A percentile compares a stretch with the other conserved stretches of the same genome.
These are phyloP conservation scores for Rhynchosporium graminicola DNA, from an alignment of 2,329 filamentous ascomycete genomes.

Conservation along the genomic window DNA sequence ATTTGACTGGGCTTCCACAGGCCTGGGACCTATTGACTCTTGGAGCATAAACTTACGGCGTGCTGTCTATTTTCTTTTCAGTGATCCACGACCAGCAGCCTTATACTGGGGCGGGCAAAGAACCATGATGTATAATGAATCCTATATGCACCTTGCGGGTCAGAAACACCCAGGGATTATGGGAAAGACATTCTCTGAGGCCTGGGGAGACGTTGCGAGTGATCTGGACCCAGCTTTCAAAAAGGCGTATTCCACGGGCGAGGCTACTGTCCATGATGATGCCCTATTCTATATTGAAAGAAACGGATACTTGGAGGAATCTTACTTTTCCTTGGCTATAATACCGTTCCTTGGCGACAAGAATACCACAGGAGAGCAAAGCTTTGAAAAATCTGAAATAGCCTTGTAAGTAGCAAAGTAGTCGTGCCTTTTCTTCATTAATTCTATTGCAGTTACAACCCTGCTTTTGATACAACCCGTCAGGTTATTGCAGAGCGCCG, in stretches of 20 bases:
- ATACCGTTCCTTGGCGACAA: conserved; percentile 29
- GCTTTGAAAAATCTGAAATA: conserved; percentile 6
- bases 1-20: conserved; percentile 47
- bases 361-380: background rate
- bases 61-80: conserved; percentile 41
- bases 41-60: conserved; percentile 47
- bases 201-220: conserved; percentile 44
- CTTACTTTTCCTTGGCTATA: conserved; percentile 38
- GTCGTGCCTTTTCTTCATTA: background rate
- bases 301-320: conserved; percentile 43
- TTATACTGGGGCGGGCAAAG: conserved; percentile 42
- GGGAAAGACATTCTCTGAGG: conserved; percentile 43
- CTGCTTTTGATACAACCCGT: conserved; percentile 29
- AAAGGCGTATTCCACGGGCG: conserved; percentile 36
- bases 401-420: conserved; percentile 29
- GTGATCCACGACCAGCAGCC: conserved; percentile 42
- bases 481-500: conserved; percentile 38
- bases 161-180: conserved; percentile 42
- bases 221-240: conserved; percentile 39
- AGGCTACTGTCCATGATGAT: conserved; percentile 33
- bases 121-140: conserved; percentile 44
- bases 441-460: conserved; percentile 27
- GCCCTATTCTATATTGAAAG: conserved; percentile 40
- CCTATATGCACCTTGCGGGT: conserved; percentile 39
- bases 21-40: conserved; percentile 43